These are phyloP conservation scores for Xylaria cubensis DNA, from an alignment of 495 filamentous ascomycete genomes.

Conservation along the genomic window DNA sequence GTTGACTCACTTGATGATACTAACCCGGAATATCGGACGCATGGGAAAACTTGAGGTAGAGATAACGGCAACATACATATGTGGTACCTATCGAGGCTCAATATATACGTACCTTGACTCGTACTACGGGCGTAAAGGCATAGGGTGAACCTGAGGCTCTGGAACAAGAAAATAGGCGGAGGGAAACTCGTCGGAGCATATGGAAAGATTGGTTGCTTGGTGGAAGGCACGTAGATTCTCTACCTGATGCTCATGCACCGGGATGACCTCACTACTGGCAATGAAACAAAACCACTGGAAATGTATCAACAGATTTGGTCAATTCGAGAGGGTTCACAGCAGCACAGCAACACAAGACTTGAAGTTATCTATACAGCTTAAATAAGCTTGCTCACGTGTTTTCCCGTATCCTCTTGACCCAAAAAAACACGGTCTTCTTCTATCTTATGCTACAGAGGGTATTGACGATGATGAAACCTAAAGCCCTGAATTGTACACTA, in stretches of 20 bases:
- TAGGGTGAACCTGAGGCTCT: background rate
- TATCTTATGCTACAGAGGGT: constrained; percentile 25
- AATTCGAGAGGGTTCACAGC: background rate
- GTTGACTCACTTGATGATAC: too few species aligned
- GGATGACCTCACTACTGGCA: background rate
- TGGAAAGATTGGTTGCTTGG: background rate
- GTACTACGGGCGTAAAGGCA: background rate
- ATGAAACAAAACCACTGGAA: background rate
- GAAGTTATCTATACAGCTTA: background rate
- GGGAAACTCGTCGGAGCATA: background rate
- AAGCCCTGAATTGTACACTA: constrained; percentile 5
- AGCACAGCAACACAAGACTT: background rate
- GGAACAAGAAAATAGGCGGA: background rate
- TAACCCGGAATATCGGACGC: too few species aligned
- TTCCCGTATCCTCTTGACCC: constrained; percentile 3
- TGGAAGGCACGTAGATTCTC: background rate
- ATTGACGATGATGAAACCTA: background rate
- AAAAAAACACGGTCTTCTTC: constrained; percentile 4
- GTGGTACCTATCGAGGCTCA: background rate
- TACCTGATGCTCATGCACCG: background rate
- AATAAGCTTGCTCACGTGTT: background rate
- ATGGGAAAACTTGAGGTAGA: background rate
- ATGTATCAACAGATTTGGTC: background rate
- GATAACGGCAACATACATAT: background rate
- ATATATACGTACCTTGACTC: background rate